Base-by-base conservation (phyloP, 345 rosid species). In the Gossypium herbaceum region DNA sequence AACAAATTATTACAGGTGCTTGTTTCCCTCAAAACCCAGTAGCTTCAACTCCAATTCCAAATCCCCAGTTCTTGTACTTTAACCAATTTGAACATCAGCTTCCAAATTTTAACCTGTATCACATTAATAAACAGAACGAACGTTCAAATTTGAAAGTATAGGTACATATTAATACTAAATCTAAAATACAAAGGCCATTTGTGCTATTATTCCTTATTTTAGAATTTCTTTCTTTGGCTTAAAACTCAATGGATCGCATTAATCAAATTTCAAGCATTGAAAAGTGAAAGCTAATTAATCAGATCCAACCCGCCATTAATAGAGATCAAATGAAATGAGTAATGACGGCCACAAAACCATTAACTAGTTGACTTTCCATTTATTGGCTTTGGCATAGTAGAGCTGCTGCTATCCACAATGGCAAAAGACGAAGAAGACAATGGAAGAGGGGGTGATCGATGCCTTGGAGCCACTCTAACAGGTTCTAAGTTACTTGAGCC, bases 391-490 rank as follows among this genome's bases (percentile, higher is more conserved):
- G 67, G 44, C 45, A 7, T 27, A 62, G 67, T 8, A 6, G 45
- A 29, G 67, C 12, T 15, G n/a, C 17, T 11, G 52, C 17, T 19
- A 10, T 44, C 29, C 41, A 22, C 56, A 9, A n/a, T 25, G 39
- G 39, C 13, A 47, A 44, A 44, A 12, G 39, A 67, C 13, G n/a
- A 45, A 45, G 29, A 67, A 13, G 71, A 22, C 39, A 55, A 66
- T 19, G 39, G 39, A n/a, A 12, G 39, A 4, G 41, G n/a, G 12
- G 39, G 22, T 19, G 65, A 64, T 56, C 75, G 74, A 44, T 91
- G 93, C 55, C 88, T 83, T 15, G 79, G 84, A 47, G 85, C 66
- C 29, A 86, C 81, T 77, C 86, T 79, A 20, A 86, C 82, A 2
- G 90, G 86, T 71, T 86, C 76, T 1, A 29, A 77, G 13, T 77